Base-by-base conservation (phyloP, 768 basidiomycete species). In the Clathrus columnatus region DNA sequence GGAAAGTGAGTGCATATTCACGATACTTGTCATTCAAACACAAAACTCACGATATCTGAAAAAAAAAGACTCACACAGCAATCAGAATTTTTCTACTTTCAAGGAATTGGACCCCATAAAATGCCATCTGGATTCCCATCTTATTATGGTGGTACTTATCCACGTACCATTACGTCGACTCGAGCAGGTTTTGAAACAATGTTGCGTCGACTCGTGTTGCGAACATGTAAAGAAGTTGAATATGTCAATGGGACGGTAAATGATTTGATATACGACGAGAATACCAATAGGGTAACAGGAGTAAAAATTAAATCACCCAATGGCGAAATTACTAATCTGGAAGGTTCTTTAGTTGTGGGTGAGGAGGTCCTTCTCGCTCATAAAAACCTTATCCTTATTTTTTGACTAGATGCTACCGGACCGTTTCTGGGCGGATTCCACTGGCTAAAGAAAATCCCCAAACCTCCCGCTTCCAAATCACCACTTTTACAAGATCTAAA, bases 321-420 rank as follows among this genome's bases (percentile, higher is more conserved):
- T 30, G 49, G 56, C 16, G 56, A 51, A n/a, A 29, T 27, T 14
- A 20, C 5, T 28, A 42, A 29, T 20, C 24, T 50, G 14, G 48
- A 28, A 5, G 50, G 48, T 20, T 2, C 42, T 17, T 23, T 55
- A 16, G 54, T 55, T 5, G 21, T 55, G 5, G 54, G 54, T 55
- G 29, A 18, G 46, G 3, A 50, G 6, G 14, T 11, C 30, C 4
- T 43, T 17, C 29, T 10, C 17, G 23, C 32, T 48, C n/a, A 17
- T 48, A 30, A 6, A 30, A 23, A 50, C 23, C 14, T 32, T 46
- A 27, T 36, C 29, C 11, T 17, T 53, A 32, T 28, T 26, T 6
- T 21, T 30, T n/a, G 21, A 21, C 5, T 30, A 56, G 56, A 57
- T 42, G 50, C 48, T 27, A 57, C 56, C 26, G 56, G 56, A 6